Evolutionary conservation across 176 grass and related monocot species (phyloP), one percentile per base, ranked within the genome.

Genomic region (Avena eriantha): DNA sequence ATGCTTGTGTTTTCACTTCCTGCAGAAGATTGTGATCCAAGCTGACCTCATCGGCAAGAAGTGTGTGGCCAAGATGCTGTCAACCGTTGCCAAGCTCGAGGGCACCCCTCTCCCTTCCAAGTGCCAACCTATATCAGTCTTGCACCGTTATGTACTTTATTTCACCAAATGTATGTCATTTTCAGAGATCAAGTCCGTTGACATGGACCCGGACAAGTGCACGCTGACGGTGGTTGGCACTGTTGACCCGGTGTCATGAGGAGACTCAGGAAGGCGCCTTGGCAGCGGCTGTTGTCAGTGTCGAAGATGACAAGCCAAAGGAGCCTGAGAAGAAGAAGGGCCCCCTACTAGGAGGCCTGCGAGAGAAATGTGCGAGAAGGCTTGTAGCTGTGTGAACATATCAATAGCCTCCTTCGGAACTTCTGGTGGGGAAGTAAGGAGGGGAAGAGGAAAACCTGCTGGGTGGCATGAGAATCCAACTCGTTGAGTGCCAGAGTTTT

Each of bases 211-310:
- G 0, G 95, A 90, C 33, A 97, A 94, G 55, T 72, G 86, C 86
- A 92, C 80, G 16, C 86, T 97, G 84, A 94, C 90, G 26, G 92
- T 97, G 87, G 72, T 90, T 1, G 90, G 92, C 1, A 35, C 34
- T 0, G 90, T 83, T 0, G 90, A 97, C 76, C 92, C 92, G 6
- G 90, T 92, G 35, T 97, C 7, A 71, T 86, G 48, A 49, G 22
- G 1, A 61, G 10, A 68, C 90, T 92, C 17, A 90, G 63, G 86
- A 91, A 94, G 86, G 51, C 29, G 49, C 67, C 73, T 84, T 76
- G 8, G 8, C 26, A 0, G 90, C 87, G 5, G 2, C 3, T 1
- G 76, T 97, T 21, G 48, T 86, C 13, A 90, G 75, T 60, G 86
- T 94, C 1, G 80, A 65, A 29, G 89, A 94, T 8, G 83, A 89